phyloP scores from a whole-genome alignment of 371 early-diverging fungal genomes.

The Vairimorpha ceranae region DNA sequence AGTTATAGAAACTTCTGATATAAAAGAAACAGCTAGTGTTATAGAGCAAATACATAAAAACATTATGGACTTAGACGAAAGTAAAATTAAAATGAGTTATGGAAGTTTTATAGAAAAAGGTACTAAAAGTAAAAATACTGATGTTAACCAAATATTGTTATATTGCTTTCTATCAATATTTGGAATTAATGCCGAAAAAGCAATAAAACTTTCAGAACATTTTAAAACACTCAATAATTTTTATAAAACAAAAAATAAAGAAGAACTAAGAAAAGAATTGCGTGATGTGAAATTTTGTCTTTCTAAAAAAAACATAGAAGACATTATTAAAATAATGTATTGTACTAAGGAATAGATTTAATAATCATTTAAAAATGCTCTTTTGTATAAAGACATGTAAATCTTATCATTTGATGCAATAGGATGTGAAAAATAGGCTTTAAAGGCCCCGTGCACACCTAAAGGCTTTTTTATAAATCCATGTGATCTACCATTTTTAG shows the following conservation, averaged over 20 bases:
- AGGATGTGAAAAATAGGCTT: conserved; percentile 59
- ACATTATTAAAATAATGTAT: neutral
- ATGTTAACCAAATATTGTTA: conserved; percentile 15
- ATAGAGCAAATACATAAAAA: conserved; percentile 37
- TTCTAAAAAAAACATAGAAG: neutral
- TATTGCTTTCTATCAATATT: conserved; percentile 25
- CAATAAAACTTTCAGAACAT: conserved; percentile 16
- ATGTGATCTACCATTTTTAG: conserved; percentile 35
- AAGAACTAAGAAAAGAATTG: neutral
- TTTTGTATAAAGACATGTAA: conserved; percentile 57
- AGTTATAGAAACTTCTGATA: conserved; percentile 57
- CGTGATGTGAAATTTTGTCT: neutral
- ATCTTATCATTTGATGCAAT: conserved; percentile 57
- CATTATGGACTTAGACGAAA: neutral
- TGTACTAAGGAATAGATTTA: too few relatives aligned
- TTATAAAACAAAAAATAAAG: neutral
- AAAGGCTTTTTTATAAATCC: conserved; percentile 61
- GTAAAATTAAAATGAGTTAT: conserved; percentile 31
- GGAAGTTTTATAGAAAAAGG: conserved; percentile 42
- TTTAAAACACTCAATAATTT: conserved; percentile 36
- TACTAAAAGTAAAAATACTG: conserved; percentile 19
- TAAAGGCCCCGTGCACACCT: conserved; percentile 61
- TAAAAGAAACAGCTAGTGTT: conserved; percentile 44
- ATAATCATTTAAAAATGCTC: conserved; percentile 54
- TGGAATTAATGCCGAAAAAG: conserved; percentile 37